Conservation (phyloP, 2,329 filamentous ascomycete genomes). For the Colletotrichum tropicicola region DNA sequence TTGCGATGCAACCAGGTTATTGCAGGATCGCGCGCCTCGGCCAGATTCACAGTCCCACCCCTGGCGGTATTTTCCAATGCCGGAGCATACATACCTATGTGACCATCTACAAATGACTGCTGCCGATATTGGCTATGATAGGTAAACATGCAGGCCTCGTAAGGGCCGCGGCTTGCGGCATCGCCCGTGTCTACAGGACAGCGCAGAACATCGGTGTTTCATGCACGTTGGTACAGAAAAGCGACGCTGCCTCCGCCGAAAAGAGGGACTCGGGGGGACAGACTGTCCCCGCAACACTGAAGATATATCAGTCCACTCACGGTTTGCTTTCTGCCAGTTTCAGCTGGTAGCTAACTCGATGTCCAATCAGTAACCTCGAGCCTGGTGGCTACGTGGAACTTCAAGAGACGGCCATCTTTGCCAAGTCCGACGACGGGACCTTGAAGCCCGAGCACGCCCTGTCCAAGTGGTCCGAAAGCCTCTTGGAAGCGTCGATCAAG, state of each 20-base stretch:
- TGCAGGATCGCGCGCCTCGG: too few species aligned
- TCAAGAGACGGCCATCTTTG: neutral
- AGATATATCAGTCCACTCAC: neutral
- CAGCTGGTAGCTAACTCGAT: neutral
- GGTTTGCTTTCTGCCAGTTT: too few species aligned
- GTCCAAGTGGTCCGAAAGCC: slow-evolving; percentile 41
- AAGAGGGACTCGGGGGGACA: neutral
- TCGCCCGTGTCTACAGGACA: neutral
- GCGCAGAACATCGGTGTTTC: neutral
- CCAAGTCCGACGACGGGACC: neutral
- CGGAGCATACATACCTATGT: too few species aligned
- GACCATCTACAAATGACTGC: neutral
- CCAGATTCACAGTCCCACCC: too few species aligned
- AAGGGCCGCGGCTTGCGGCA: neutral
- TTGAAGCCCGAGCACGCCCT: slow-evolving; percentile 42
- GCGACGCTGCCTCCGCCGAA: neutral
- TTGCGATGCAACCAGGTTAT: too few species aligned
- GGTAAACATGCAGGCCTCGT: neutral
- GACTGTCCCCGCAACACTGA: neutral
- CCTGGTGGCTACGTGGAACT: slow-evolving; percentile 54
- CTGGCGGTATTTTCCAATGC: too few species aligned
- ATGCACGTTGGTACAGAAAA: neutral
- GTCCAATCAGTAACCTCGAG: slow-evolving; percentile 37
- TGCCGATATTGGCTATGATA: too few species aligned
- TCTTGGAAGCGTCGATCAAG: slow-evolving; percentile 37